A percentile compares a stretch with the other conserved stretches of the same genome.
phyloP scores from a whole-genome alignment of 139 green algal genomes.

The Chlorella sp. region DNA sequence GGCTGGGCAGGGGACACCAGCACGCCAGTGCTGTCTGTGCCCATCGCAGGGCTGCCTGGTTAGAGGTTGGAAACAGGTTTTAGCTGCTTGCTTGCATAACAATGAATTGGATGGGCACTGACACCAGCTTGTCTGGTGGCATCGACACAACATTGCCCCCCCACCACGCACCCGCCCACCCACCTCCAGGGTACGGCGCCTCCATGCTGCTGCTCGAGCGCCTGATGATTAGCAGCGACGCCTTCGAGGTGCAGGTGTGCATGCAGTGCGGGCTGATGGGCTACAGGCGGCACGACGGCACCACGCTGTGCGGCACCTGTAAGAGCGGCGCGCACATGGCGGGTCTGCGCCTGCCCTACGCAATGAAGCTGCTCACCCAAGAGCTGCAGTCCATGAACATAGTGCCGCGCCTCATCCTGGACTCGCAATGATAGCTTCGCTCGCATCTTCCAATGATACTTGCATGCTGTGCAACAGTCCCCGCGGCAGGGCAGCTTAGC shows the following conservation, averaged over 20 bases:
- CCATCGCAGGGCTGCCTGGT: not conserved
- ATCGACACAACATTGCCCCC: not conserved
- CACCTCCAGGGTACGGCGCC: constrained; percentile 71
- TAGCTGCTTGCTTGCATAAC: too few species aligned
- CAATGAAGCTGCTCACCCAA: constrained; percentile 98
- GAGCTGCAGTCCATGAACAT: constrained; percentile 97
- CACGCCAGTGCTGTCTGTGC: not conserved
- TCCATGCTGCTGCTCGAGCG: constrained; percentile 97
- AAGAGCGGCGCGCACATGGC: constrained; percentile 52
- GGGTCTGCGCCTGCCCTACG: constrained; percentile 93
- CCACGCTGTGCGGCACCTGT: too few species aligned
- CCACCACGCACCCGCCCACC: not conserved
- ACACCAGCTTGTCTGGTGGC: too few species aligned
- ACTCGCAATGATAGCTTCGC: too few species aligned
- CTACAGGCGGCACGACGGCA: constrained; percentile 80
- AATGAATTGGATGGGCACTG: too few species aligned
- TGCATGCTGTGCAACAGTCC: too few species aligned
- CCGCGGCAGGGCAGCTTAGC: too few species aligned
- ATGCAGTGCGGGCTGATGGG: constrained; percentile 94
- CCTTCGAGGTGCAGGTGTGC: constrained; percentile 98
- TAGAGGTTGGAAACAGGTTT: too few species aligned
- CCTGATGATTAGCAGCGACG: constrained; percentile 96
- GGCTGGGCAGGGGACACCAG: not conserved
- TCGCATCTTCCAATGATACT: too few species aligned
- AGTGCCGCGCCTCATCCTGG: constrained; percentile 72